Evolutionary conservation across 2,329 filamentous ascomycete genomes (phyloP).

Genomic region (Penicillium frequentans): DNA sequence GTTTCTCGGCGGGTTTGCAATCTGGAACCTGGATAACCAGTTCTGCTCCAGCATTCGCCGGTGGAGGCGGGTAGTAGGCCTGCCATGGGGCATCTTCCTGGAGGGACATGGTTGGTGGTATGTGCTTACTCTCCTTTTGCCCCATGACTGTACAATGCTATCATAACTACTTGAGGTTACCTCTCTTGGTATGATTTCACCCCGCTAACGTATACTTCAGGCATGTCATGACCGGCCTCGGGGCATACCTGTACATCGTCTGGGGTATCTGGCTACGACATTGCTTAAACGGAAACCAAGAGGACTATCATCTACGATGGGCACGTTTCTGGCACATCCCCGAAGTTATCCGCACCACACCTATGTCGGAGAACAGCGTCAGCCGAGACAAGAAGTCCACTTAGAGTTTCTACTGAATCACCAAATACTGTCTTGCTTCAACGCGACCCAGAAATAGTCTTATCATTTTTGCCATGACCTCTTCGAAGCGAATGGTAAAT

Average conservation of each 20-base stretch:
- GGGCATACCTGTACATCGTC: slow-evolving; percentile 79
- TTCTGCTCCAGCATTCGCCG: slow-evolving; percentile 66
- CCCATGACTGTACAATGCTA: background rate
- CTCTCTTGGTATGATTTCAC: background rate
- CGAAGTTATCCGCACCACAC: slow-evolving; percentile 46
- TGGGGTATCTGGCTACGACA: slow-evolving; percentile 83
- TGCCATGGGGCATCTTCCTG: slow-evolving; percentile 78
- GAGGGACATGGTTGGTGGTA: slow-evolving; percentile 74
- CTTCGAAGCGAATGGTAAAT: background rate
- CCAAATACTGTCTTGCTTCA: background rate
- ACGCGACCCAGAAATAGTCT: background rate
- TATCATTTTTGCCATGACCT: background rate
- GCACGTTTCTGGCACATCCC: slow-evolving; percentile 61
- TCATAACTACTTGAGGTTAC: background rate
- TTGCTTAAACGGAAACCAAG: slow-evolving; percentile 70
- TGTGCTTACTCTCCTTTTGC: slow-evolving; percentile 25
- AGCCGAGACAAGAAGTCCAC: slow-evolving; percentile 29
- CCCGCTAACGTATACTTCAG: slow-evolving; percentile 37
- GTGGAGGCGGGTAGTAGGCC: slow-evolving; percentile 67
- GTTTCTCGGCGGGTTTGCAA: slow-evolving; percentile 71
- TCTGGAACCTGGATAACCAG: slow-evolving; percentile 80
- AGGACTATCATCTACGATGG: slow-evolving; percentile 72
- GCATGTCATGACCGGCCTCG: slow-evolving; percentile 79
- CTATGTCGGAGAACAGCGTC: slow-evolving; percentile 15
- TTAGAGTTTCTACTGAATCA: slow-evolving; percentile 2